Evolutionary conservation across 192 early-diverging fungal genomes (phyloP).

Genomic region (Kickxella alabastrina): DNA sequence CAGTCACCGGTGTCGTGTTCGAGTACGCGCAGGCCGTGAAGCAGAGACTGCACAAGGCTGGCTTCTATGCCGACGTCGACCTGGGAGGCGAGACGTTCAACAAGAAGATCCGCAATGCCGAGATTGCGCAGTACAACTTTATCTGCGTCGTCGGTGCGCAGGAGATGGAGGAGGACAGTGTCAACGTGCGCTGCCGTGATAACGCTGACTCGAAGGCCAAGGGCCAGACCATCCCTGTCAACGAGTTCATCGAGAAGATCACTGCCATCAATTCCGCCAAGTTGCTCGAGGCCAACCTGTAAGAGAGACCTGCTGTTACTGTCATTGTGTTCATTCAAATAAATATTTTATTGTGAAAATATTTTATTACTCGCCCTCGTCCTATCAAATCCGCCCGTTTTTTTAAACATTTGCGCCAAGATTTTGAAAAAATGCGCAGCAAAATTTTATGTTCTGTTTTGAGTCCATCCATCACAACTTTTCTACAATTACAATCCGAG

Average conservation of each 20-base stretch:
- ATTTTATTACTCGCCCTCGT: too few species aligned
- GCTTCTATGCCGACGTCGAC: slow-evolving; percentile 85
- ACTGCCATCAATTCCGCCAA: slow-evolving; percentile 63
- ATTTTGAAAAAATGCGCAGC: background rate
- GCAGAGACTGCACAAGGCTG: slow-evolving; percentile 64
- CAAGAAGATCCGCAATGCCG: slow-evolving; percentile 97
- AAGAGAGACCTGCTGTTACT: too few species aligned
- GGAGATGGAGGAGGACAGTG: slow-evolving; percentile 69
- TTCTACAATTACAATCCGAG: too few species aligned
- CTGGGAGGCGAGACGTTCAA: slow-evolving; percentile 81
- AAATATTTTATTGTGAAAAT: too few species aligned
- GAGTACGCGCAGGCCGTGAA: slow-evolving; percentile 77
- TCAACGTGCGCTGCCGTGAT: slow-evolving; percentile 90
- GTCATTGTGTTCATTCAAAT: too few species aligned
- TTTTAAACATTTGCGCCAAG: background rate
- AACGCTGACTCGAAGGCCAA: slow-evolving; percentile 77
- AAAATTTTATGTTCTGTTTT: too few species aligned
- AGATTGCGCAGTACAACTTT: slow-evolving; percentile 94
- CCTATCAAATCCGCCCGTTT: too few species aligned
- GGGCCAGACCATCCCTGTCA: slow-evolving; percentile 73
- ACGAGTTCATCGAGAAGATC: slow-evolving; percentile 68
- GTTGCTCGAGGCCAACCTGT: slow-evolving; percentile 56
- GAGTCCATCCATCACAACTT: too few species aligned
- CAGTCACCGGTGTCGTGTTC: slow-evolving; percentile 72
- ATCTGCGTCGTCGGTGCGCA: slow-evolving; percentile 92